phyloP scores from a whole-genome alignment of 306 rosid genomes.

The Cyamopsis tetragonoloba region DNA sequence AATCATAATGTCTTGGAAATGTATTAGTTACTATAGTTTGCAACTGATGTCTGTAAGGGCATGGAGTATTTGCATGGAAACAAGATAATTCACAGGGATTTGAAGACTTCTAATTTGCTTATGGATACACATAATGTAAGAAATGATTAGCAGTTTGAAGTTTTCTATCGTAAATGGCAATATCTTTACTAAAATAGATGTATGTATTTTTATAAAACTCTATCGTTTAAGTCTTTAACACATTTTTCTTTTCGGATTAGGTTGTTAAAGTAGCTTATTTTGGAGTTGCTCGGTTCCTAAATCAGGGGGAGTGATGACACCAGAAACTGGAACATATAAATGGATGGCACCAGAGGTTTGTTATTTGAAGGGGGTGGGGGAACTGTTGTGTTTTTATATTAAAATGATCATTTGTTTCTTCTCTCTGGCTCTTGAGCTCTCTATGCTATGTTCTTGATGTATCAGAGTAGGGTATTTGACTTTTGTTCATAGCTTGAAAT shows the following conservation, averaged over 20 bases:
- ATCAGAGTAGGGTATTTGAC: too few species aligned
- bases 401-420: too few species aligned
- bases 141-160: slow-evolving; percentile 19
- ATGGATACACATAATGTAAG: slow-evolving; percentile 86
- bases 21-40: slow-evolving; percentile 69
- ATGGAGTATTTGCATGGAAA: slow-evolving; percentile 91
- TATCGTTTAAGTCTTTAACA: neutral
- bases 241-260: slow-evolving; percentile 29
- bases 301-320: slow-evolving; percentile 96
- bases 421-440: too few species aligned
- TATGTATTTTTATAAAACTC: neutral
- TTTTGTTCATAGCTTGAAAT: too few species aligned
- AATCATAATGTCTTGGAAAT: slow-evolving; percentile 70
- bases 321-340: slow-evolving; percentile 98
- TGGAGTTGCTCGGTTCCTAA: slow-evolving; percentile 96
- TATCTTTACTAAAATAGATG: neutral
- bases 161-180: neutral
- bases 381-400: neutral
- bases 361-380: slow-evolving; percentile 2
- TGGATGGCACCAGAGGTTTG: slow-evolving; percentile 99
- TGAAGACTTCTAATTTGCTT: slow-evolving; percentile 96
- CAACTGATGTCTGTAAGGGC: slow-evolving; percentile 90
- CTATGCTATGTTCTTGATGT: too few species aligned
- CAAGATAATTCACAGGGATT: slow-evolving; percentile 88
- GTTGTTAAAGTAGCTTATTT: slow-evolving; percentile 98